Percentiles rank a stretch among this genome's conserved stretches.
These are phyloP conservation scores for Discostella pseudostelligera DNA, from an alignment of 108 stramenopile species.

Conservation along the genomic window DNA sequence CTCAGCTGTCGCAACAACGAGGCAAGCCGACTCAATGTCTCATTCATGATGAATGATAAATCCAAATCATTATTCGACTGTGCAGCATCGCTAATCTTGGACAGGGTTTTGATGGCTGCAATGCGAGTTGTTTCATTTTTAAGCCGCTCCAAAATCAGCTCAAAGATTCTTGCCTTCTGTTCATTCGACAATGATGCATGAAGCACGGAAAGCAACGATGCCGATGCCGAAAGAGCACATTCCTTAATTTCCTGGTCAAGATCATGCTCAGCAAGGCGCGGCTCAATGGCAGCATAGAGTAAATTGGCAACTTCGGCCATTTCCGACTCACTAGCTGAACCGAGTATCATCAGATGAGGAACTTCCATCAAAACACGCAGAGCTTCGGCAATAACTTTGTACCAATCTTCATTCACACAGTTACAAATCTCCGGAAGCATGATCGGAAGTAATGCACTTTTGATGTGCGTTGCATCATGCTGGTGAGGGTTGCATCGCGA, in stretches of 20 bases:
- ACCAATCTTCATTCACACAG: slow-evolving; percentile 92
- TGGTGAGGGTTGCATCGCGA: slow-evolving; percentile 63
- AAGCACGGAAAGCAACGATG: slow-evolving; percentile 59
- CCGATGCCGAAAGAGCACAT: slow-evolving; percentile 71
- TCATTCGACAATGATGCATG: slow-evolving; percentile 52
- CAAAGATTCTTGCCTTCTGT: slow-evolving; percentile 62
- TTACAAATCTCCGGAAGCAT: slow-evolving; percentile 72
- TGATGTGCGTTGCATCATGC: slow-evolving; percentile 48
- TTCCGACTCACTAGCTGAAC: slow-evolving; percentile 46
- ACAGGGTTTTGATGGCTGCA: slow-evolving; percentile 88
- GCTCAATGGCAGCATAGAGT: slow-evolving; percentile 86
- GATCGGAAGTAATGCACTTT: slow-evolving; percentile 43
- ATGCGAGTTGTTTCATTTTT: slow-evolving; percentile 94
- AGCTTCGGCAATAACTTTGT: slow-evolving; percentile 95
- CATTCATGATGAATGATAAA: slow-evolving; percentile 70
- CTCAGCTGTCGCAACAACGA: slow-evolving; percentile 85
- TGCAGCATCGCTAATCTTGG: slow-evolving; percentile 63
- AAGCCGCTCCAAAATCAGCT: slow-evolving; percentile 84
- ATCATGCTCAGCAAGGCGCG: slow-evolving; percentile 89
- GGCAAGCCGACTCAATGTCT: slow-evolving; percentile 78
- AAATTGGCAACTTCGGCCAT: slow-evolving; percentile 55
- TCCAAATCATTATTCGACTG: slow-evolving; percentile 51
- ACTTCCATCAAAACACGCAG: slow-evolving; percentile 82
- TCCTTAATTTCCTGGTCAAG: slow-evolving; percentile 99
- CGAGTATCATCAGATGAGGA: slow-evolving; percentile 58